Conservation (phyloP, 441 rosid species). For the Adansonia gregorii region DNA sequence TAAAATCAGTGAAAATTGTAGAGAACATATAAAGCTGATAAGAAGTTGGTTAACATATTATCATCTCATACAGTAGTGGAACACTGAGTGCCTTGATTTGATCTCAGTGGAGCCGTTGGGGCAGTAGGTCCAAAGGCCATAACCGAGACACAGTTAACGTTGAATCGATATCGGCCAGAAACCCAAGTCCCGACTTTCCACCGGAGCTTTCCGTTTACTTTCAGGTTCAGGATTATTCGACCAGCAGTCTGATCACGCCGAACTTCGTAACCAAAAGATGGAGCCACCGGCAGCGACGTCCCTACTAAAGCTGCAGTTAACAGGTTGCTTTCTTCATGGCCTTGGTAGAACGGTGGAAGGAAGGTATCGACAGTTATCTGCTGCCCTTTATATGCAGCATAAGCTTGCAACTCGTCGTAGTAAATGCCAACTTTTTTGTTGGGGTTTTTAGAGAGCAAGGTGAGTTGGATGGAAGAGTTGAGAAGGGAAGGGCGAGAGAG, state of each 20-base stretch:
- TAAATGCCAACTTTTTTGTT: conserved; percentile 62
- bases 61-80: conserved; percentile 50
- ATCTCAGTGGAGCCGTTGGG: conserved; percentile 44
- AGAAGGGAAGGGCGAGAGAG: conserved; percentile 54
- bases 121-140: conserved; percentile 51
- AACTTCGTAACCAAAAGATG: conserved; percentile 55
- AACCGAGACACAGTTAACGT: conserved; percentile 57
- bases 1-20: conserved; percentile 10
- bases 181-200: conserved; percentile 82
- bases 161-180: conserved; percentile 54
- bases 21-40: neutral
- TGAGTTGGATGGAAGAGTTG: conserved; percentile 68
- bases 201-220: conserved; percentile 55
- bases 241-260: conserved; percentile 56
- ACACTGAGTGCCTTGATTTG: conserved; percentile 54
- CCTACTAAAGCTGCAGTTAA: conserved; percentile 56
- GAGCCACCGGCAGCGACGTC: conserved; percentile 52
- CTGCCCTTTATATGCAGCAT: conserved; percentile 64
- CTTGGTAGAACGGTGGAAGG: conserved; percentile 69
- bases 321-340: conserved; percentile 48
- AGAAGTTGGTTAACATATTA: neutral
- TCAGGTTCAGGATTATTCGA: conserved; percentile 43
- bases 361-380: conserved; percentile 55
- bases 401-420: conserved; percentile 58
- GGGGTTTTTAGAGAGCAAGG: conserved; percentile 53